phyloP scores from a whole-genome alignment of 139 green algal genomes.

The Chlorella vulgaris region DNA sequence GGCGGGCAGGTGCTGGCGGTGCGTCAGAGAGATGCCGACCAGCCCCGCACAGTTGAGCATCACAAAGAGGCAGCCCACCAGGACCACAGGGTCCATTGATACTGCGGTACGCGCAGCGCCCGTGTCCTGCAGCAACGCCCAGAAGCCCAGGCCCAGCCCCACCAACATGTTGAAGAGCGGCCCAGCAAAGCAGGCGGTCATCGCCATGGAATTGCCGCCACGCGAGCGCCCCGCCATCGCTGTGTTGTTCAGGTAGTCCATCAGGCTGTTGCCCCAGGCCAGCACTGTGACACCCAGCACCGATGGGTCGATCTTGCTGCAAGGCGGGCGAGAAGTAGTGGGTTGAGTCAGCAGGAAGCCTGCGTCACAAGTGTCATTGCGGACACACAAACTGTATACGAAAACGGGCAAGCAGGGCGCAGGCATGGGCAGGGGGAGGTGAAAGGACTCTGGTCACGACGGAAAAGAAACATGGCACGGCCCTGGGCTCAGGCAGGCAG shows the following conservation, averaged over 20 bases:
- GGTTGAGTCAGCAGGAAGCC: neutral
- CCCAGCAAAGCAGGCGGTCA: slow-evolving; percentile 91
- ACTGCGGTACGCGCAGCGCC: slow-evolving; percentile 30
- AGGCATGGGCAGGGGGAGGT: too few species aligned
- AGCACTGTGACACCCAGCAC: slow-evolving; percentile 88
- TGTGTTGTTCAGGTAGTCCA: slow-evolving; percentile 83
- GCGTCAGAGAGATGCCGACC: slow-evolving; percentile 57
- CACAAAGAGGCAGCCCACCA: slow-evolving; percentile 63
- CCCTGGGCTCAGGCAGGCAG: neutral
- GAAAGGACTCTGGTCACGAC: too few species aligned
- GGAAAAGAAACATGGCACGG: too few species aligned
- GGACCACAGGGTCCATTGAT: slow-evolving; percentile 59
- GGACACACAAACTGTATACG: too few species aligned
- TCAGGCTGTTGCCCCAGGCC: slow-evolving; percentile 90
- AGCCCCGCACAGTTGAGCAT: slow-evolving; percentile 62
- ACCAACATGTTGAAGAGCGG: slow-evolving; percentile 93
- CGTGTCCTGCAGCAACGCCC: slow-evolving; percentile 8
- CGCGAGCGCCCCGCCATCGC: slow-evolving; percentile 72
- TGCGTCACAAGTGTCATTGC: neutral
- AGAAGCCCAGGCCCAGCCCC: slow-evolving; percentile 51
- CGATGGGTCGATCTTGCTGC: slow-evolving; percentile 40
- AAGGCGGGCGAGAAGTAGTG: neutral
- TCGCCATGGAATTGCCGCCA: slow-evolving; percentile 71
- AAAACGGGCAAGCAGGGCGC: too few species aligned
- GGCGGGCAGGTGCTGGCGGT: slow-evolving; percentile 55